Conservation (phyloP, 2,329 filamentous ascomycete species). For the Hymenoscyphus occultus region DNA sequence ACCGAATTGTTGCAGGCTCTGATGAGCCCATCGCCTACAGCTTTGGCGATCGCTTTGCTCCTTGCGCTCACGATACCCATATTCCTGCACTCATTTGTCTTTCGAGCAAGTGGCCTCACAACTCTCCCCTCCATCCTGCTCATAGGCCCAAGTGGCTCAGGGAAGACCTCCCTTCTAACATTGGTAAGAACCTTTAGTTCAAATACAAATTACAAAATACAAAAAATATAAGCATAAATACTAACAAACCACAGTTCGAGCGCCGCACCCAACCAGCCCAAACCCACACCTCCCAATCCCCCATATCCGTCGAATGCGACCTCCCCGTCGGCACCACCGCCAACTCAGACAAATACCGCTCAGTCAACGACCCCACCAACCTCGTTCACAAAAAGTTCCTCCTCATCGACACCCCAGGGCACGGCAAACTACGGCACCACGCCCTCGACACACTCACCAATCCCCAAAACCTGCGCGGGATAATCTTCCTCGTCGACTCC, state of each 20-base stretch:
- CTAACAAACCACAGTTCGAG: constrained; percentile 43
- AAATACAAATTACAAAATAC: constrained; percentile 1
- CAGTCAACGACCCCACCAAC: constrained; percentile 59
- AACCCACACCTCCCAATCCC: constrained; percentile 61
- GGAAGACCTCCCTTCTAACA: constrained; percentile 87
- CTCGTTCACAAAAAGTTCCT: constrained; percentile 65
- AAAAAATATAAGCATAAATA: constrained; percentile 9
- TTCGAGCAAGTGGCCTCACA: constrained; percentile 63
- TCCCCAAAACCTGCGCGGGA: constrained; percentile 57
- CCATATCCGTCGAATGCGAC: constrained; percentile 53
- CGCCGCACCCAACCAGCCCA: constrained; percentile 43
- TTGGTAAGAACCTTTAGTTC: constrained; percentile 49
- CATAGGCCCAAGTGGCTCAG: constrained; percentile 74
- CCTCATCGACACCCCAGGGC: constrained; percentile 86
- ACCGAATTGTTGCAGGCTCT: constrained; percentile 48
- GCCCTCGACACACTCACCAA: constrained; percentile 53
- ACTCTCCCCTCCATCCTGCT: constrained; percentile 75
- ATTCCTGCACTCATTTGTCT: constrained; percentile 70
- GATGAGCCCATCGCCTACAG: constrained; percentile 57
- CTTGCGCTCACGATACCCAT: constrained; percentile 72
- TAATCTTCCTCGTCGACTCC: constrained; percentile 89
- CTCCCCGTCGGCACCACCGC: constrained; percentile 52
- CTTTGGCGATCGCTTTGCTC: constrained; percentile 66
- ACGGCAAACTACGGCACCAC: constrained; percentile 83
- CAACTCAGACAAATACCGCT: constrained; percentile 61